Conservation (phyloP, 768 basidiomycete species). For the Royoungia palumana region DNA sequence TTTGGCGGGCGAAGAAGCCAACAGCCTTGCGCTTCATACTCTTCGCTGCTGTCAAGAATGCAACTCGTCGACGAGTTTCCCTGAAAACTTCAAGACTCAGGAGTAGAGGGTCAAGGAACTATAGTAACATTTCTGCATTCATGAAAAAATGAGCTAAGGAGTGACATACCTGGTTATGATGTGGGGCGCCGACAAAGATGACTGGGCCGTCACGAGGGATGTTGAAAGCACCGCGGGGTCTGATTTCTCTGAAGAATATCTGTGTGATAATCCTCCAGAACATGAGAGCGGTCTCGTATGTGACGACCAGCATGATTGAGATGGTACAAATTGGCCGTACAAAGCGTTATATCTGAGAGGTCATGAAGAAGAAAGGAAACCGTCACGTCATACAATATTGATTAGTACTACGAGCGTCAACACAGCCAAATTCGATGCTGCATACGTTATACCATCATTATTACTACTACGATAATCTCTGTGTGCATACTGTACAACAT, state of each 20-base stretch:
- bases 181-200: conserved; percentile 91
- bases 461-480: conserved; percentile 23
- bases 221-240: conserved; percentile 92
- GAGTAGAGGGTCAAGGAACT: conserved; percentile 93
- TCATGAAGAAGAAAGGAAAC: conserved; percentile 10
- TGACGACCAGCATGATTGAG: conserved; percentile 21
- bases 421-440: conserved; percentile 24
- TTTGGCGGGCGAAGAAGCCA: conserved; percentile 75
- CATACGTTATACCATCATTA: too few relatives aligned
- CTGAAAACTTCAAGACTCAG: conserved; percentile 81
- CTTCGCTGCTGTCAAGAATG: conserved; percentile 85
- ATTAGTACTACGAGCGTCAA: too few relatives aligned
- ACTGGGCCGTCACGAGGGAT: conserved; percentile 88
- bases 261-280: conserved; percentile 86
- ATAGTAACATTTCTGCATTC: conserved; percentile 16
- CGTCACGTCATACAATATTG: neutral
- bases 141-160: conserved; percentile 3
- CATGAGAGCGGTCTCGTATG: conserved; percentile 74
- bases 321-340: conserved; percentile 4
- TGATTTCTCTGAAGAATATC: conserved; percentile 95
- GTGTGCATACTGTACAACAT: conserved; percentile 30
- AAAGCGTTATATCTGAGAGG: conserved; percentile 3
- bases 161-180: conserved; percentile 76
- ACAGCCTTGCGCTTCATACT: conserved; percentile 79
- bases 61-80: conserved; percentile 77